phyloP scores from a whole-genome alignment of 306 rosid genomes.

The Fragaria vesca region DNA sequence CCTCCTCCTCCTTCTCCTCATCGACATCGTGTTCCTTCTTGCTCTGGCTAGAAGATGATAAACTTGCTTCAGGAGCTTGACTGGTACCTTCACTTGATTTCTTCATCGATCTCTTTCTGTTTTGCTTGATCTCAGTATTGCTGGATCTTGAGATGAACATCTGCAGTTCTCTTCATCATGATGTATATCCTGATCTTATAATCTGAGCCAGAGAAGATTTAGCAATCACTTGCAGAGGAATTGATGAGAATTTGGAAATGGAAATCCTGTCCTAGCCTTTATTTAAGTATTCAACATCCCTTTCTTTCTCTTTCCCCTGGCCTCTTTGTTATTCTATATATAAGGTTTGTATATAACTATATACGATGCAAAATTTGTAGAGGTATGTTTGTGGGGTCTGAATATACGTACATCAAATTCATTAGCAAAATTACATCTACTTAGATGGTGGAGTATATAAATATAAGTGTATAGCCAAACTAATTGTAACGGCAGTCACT shows the following conservation, averaged over 20 bases:
- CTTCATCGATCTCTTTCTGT: conserved; percentile 14
- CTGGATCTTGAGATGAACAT: conserved; percentile 13
- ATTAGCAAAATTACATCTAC: background rate
- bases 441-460: background rate
- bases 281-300: conserved; percentile 19
- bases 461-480: background rate
- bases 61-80: conserved; percentile 20
- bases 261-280: background rate
- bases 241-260: conserved; percentile 19
- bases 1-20: conserved; percentile 7
- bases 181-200: background rate
- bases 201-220: background rate
- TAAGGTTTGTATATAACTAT: background rate
- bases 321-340: background rate
- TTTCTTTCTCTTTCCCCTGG: conserved; percentile 11
- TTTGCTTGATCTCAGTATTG: conserved; percentile 18
- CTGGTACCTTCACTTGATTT: conserved; percentile 18
- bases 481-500: background rate
- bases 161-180: background rate
- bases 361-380: conserved; percentile 17
- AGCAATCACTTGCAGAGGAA: conserved; percentile 10
- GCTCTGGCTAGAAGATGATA: conserved; percentile 7
- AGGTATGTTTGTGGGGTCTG: background rate
- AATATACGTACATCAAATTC: background rate
- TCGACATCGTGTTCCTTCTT: conserved; percentile 5